phyloP scores from a whole-genome alignment of 345 rosid species.

The Cardamine occulta region DNA sequence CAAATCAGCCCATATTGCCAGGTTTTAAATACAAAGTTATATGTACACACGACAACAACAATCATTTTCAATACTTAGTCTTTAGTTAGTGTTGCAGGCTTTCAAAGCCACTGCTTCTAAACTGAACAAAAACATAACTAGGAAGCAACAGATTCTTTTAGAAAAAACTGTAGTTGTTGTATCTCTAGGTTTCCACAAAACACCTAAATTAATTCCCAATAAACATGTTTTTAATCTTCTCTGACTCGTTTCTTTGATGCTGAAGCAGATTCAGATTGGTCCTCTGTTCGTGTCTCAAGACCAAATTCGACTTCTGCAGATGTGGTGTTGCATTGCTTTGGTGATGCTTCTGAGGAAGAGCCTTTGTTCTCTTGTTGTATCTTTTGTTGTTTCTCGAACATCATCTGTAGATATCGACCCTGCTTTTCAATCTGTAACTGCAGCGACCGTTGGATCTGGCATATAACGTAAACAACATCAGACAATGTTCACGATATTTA shows the following conservation, averaged over 20 bases:
- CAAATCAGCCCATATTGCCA: not conserved
- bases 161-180: slow-evolving; percentile 27
- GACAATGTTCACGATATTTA: not conserved
- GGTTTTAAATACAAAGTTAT: not conserved
- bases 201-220: slow-evolving; percentile 16
- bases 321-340: slow-evolving; percentile 21
- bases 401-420: slow-evolving; percentile 45
- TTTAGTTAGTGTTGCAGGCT: slow-evolving; percentile 16
- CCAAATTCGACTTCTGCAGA: slow-evolving; percentile 3
- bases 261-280: slow-evolving; percentile 15
- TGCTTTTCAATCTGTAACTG: slow-evolving; percentile 47
- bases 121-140: slow-evolving; percentile 9
- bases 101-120: slow-evolving; percentile 22
- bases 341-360: slow-evolving; percentile 43
- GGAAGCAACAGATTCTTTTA: slow-evolving; percentile 13
- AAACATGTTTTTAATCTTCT: slow-evolving; percentile 37
- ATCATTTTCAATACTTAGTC: not conserved
- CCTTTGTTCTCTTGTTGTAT: slow-evolving; percentile 44
- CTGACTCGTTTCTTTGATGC: slow-evolving; percentile 48
- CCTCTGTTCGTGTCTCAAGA: not conserved
- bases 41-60: slow-evolving; percentile 1
- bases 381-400: slow-evolving; percentile 76
- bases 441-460: slow-evolving; percentile 40
- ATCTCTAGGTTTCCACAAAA: slow-evolving; percentile 10
- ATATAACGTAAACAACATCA: slow-evolving; percentile 14